Base-by-base conservation (phyloP, 805 yeast genomes). In the Candida mattraensis region DNA sequence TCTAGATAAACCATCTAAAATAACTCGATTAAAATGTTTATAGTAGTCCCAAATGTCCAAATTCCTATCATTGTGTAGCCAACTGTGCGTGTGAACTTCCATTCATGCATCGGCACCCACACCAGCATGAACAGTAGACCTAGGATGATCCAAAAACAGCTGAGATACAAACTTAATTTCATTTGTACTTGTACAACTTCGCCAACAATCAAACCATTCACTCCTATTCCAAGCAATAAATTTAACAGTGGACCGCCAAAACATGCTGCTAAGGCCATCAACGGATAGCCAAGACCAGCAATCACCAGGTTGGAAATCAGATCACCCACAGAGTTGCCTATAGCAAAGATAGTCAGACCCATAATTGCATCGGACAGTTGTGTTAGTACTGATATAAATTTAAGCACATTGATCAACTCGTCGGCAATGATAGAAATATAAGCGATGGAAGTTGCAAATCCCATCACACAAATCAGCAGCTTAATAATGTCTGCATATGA, bases 261-360 rank as follows among this genome's bases (percentile, higher is more conserved):
- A 53, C 98, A 89, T 0, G 97, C 96, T 18, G 93, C 85, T n/a
- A 93, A 67, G 0, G 97, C 97, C 84, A 91, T 84, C 29, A 83
- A 70, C 0, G 95, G 86, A 63, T 77, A 80, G 0, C 95, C 96
- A 70, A 86, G 74, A 39, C 67, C 67, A 0, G 95, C 88, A 17
- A 91, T 76, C 0, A 94, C 83, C 22, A 83, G 58, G 48, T 91
- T 87, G 0, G 96, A 83, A 1, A 89, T 79, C 30, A 89, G 64
- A 54, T 91, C 99, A 5, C 98, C 97, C 5, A 85, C 64, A 1
- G 96, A 89, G 58, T 91, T 93, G 4, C 99, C 98, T 40, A 91
- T 63, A 0, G 98, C 96, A 58, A 91, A 84, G 0, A 91, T 70
- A 0, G 98, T 91, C 8, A 88, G 63, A 0, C 99, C 99, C 17